Conservation (phyloP, 2,329 filamentous ascomycete genomes). For the Aspergillus hiratsukae region DNA sequence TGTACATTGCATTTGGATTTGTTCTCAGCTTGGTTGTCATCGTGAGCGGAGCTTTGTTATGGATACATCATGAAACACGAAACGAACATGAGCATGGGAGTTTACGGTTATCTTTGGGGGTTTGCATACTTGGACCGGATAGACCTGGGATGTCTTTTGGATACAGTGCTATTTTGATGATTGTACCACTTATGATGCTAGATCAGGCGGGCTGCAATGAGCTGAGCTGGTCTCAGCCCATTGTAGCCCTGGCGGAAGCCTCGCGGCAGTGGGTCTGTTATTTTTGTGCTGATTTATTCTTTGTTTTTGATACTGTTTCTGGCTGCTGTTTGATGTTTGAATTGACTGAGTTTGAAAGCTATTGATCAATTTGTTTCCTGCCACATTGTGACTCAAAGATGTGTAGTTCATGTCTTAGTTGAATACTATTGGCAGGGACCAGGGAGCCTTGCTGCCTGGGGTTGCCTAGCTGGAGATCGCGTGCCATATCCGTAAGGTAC, state of each 20-base stretch:
- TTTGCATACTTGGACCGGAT: not conserved
- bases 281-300: not conserved
- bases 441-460: not conserved
- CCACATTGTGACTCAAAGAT: not conserved
- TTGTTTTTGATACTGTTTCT: not conserved
- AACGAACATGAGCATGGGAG: constrained; percentile 2
- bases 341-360: not conserved
- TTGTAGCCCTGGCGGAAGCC: not conserved
- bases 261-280: not conserved
- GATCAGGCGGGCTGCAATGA: not conserved
- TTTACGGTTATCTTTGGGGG: not conserved
- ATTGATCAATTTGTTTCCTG: not conserved
- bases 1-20: not conserved
- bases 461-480: not conserved
- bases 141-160: not conserved
- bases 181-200: not conserved
- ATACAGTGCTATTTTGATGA: not conserved
- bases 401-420: not conserved
- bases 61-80: constrained; percentile 1
- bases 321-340: not conserved
- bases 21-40: not conserved
- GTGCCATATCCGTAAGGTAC: not conserved
- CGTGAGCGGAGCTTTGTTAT: constrained; percentile 6
- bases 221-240: not conserved
- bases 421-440: not conserved